Evolutionary conservation across 805 yeast genomes (phyloP), one percentile per base, ranked within the genome.

Genomic region (Saccharomycopsis fibuligera): DNA sequence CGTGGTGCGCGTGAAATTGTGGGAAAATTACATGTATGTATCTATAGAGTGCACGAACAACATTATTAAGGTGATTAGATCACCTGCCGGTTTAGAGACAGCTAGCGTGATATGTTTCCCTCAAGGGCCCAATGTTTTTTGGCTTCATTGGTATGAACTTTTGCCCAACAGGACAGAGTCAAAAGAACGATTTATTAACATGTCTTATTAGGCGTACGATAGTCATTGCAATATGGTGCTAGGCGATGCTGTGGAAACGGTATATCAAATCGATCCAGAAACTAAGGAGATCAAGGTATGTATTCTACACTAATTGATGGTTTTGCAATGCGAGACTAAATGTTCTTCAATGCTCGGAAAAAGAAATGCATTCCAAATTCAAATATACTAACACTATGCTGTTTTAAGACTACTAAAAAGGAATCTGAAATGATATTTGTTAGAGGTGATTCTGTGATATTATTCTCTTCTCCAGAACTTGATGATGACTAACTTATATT

Each of bases 391-490:
- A 61, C 45, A 50, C 43, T 16, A 45, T 19, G 42, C 52, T n/a
- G 59, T 39, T 55, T 70, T 47, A 62, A 68, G 62, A 65, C 76
- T 8, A 64, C 59, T 17, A 72, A 72, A 21, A 84, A 81, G 60
- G 74, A 75, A 54, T 76, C 88, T 16, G 96, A 87, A 48, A 86
- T 93, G 89, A 81, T 93, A 38, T 91, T 91, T 67, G 90, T 93
- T 14, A 82, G 99, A 69, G 99, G 99, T n/a, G 99, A 93, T 67
- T 81, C 95, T 2, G 98, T 93, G 39, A 87, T 95, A 44, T 74
- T 90, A 57, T 82, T 93, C 47, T 80, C 84, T 47, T 73, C 81
- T 4, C 68, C 73, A 21, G 54, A 47, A 17, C 45, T 53, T 29
- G 54, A 53, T 36, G 51, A 51, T 19, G 16, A 43, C 19, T 29